Base-by-base conservation (phyloP, 495 filamentous ascomycete genomes). In the Friedmanniomyces endolithicus region DNA sequence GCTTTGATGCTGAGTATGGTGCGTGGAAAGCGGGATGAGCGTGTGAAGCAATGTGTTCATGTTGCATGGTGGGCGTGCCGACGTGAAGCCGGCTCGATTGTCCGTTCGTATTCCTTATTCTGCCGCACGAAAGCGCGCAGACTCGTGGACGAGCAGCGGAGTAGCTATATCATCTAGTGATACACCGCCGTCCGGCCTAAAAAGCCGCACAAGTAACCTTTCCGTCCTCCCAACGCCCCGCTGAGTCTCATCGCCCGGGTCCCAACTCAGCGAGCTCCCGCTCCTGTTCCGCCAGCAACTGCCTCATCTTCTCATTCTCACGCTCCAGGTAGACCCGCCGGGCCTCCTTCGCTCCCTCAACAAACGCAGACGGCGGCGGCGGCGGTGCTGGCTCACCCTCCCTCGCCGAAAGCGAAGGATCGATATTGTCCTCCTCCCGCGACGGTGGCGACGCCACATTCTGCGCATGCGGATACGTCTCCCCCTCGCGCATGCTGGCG, bases 261-360 rank as follows among this genome's bases (percentile, higher is more conserved):
- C 62, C 64, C 50, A 68, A 19, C 61, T 84, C 84, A 24, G 84
- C 84, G 53, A 94, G 67, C 54, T 94, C 87, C 49, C 81, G 76
- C 67, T 94, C 87, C 64, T 87, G 90, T 22, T 79, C 80, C 19
- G 78, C 75, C 34, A 95, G 69, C 63, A 83, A 71, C 62, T 85
- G 80, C 29, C 86, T 77, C 78, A 94, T 90, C 53, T 74, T 72
- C 63, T 90, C 84, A 0, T 83, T 78, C 68, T 95, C 87, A 2
- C 80, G 74, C 64, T 84, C 77, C 50, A 94, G 70, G 56, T 80
- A 74, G 20, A 78, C 79, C 29, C 84, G 75, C 48, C 80, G 75
- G 50, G 87, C 84, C 9, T 76, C 72, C 48, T 78, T 77, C 75
- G 11, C 68, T 72, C 4, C 27, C 27, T 31, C 27, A 3, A 31